Evolutionary conservation across 768 basidiomycete species (phyloP).

Genomic region (Podaxis rugospora): DNA sequence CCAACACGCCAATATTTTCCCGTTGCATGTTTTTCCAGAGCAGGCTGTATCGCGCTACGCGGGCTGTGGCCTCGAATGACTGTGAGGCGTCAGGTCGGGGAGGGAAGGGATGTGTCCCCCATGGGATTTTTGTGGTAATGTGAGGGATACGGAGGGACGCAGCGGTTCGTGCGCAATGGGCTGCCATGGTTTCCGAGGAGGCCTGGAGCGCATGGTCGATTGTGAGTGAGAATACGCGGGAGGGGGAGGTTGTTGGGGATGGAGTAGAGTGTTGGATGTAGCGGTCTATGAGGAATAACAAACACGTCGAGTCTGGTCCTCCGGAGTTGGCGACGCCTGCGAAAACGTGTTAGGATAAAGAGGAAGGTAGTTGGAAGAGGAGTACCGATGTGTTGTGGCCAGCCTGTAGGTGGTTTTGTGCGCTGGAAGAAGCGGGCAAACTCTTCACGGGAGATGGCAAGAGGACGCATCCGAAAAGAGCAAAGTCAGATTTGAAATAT

Average conservation of each 20-base stretch:
- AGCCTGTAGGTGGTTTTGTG: slow-evolving; percentile 46
- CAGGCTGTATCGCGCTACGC: slow-evolving; percentile 50
- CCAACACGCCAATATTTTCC: slow-evolving; percentile 37
- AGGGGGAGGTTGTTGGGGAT: background rate
- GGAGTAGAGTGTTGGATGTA: slow-evolving; percentile 26
- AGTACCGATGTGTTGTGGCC: slow-evolving; percentile 23
- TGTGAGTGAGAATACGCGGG: slow-evolving; percentile 49
- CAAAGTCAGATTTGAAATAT: no score
- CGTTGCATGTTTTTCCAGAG: slow-evolving; percentile 33
- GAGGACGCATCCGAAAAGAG: slow-evolving; percentile 4
- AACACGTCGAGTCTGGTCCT: slow-evolving; percentile 78
- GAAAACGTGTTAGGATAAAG: background rate
- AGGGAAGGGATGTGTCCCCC: slow-evolving; percentile 54
- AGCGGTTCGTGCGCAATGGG: slow-evolving; percentile 40
- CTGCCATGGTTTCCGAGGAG: slow-evolving; percentile 52
- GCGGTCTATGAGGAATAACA: slow-evolving; percentile 62
- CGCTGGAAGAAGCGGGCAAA: slow-evolving; percentile 42
- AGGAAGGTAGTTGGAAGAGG: slow-evolving; percentile 37
- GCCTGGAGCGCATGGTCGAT: slow-evolving; percentile 70
- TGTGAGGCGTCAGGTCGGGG: slow-evolving; percentile 31
- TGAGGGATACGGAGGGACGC: slow-evolving; percentile 41
- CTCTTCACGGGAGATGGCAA: slow-evolving; percentile 43
- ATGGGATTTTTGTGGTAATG: slow-evolving; percentile 43
- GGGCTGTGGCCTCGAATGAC: slow-evolving; percentile 52
- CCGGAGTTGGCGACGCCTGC: slow-evolving; percentile 77